Evolutionary conservation across 2,329 filamentous ascomycete genomes (phyloP), one percentile per base, ranked within the genome.

Genomic region (Mariannaea sp.): DNA sequence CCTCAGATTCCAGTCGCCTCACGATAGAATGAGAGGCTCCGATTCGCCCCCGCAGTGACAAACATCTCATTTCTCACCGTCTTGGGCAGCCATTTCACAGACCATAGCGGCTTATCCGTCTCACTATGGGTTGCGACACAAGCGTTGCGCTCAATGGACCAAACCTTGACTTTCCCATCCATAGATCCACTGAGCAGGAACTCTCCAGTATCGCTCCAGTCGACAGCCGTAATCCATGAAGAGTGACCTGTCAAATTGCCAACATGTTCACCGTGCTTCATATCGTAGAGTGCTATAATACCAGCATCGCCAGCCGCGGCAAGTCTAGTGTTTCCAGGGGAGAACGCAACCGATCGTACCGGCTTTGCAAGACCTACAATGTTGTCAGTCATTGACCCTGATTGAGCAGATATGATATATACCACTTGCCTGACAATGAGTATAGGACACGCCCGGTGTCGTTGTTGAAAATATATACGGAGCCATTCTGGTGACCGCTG

Each of bases 51-150:
- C 13, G 86, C 89, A 0, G 88, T 90, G 60, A 86, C 89, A 73
- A 96, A 96, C 70, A 82, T 83, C 71, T 83, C 89, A 57, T 80
- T 84, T 71, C 79, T 86, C 69, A 75, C 77, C 1, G 82, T 81
- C 75, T 89, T 92, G 9, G 89, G 89, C 55, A 96, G 73, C 91
- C 91, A 96, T 66, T 85, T 87, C 22, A 92, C 90, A 49, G 85
- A 84, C 89, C 92, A 97, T 3, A 97, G 70, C 0, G 86, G 83
- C 73, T 89, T 89, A 59, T 93, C 92, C 5, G 90, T 92, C 75
- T 97, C 92, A 53, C 88, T 92, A 70, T 96, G 91, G 8, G 94
- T 99, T 10, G 93, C 92, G 38, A 99, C 94, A 69, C 94, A 97
- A 4, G 81, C 80, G 51, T 85, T 83, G 27, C 86, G 83, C 65